A percentile compares a stretch with the other conserved stretches of the same genome.
These are phyloP conservation scores for Ophioceras dolichostomum DNA, from an alignment of 2,329 filamentous ascomycete genomes.

Conservation along the genomic window DNA sequence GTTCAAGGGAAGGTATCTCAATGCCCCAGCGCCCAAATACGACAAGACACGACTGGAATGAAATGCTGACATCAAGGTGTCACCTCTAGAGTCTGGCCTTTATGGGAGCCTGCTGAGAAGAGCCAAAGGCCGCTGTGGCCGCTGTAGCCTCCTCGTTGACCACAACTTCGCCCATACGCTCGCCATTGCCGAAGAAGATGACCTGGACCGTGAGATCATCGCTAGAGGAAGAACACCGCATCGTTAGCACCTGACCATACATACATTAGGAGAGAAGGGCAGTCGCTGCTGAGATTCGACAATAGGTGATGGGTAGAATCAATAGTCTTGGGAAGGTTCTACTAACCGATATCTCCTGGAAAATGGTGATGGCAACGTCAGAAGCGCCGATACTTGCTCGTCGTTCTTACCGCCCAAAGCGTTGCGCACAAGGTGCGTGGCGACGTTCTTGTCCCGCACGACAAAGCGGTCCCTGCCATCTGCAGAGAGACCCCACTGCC, in stretches of 20 bases:
- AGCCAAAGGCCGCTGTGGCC: constrained; percentile 41
- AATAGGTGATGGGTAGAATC: no score
- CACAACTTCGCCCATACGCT: constrained; percentile 58
- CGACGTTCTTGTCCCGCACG: constrained; percentile 89
- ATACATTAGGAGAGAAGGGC: no score
- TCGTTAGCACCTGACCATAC: constrained; percentile 1
- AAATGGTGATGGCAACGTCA: constrained; percentile 86
- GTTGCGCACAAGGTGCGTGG: constrained; percentile 90
- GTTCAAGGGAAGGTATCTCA: no score
- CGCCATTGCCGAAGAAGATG: constrained; percentile 87
- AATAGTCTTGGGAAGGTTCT: no score
- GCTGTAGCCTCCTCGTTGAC: constrained; percentile 82
- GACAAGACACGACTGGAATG: no score
- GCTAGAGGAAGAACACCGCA: constrained; percentile 28
- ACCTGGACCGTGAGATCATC: constrained; percentile 97
- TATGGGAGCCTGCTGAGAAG: constrained; percentile 2
- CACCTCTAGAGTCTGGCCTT: constrained; percentile 23
- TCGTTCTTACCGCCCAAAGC: constrained; percentile 86
- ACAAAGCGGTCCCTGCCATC: constrained; percentile 73
- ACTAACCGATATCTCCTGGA: constrained; percentile 77
- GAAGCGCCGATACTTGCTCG: constrained; percentile 84
- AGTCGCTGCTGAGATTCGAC: no score
- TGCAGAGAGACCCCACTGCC: constrained; percentile 78
- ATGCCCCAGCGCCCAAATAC: no score
- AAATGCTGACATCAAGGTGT: no score